phyloP scores from a whole-genome alignment of 345 rosid species.

The Eucalyptus tenuipes region DNA sequence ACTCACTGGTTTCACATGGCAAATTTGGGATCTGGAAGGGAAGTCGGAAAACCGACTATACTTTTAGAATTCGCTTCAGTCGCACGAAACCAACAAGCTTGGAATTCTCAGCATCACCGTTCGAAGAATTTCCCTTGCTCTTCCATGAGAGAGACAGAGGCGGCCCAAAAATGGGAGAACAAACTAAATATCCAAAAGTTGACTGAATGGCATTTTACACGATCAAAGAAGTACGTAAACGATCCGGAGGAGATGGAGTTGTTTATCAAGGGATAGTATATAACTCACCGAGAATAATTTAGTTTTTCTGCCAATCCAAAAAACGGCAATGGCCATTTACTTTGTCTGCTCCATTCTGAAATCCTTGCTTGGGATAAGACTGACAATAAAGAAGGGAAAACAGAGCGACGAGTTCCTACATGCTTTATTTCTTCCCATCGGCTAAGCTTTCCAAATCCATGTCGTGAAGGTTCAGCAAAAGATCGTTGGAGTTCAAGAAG shows the following conservation, averaged over 20 bases:
- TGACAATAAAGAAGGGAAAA: not conserved
- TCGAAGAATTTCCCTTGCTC: not conserved
- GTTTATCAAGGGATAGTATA: not conserved
- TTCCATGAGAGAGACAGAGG: not conserved
- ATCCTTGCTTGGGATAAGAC: not conserved
- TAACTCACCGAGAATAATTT: not conserved
- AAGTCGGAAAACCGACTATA: not conserved
- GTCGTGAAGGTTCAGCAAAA: slow-evolving; percentile 72
- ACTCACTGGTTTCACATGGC: not conserved
- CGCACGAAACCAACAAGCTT: not conserved
- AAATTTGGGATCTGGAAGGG: not conserved
- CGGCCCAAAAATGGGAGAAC: not conserved
- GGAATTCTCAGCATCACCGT: not conserved
- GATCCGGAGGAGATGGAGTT: not conserved
- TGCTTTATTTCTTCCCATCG: slow-evolving; percentile 8
- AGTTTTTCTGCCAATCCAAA: not conserved
- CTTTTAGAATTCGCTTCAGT: not conserved
- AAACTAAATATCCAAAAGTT: not conserved
- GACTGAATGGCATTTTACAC: not conserved
- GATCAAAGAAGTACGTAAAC: not conserved
- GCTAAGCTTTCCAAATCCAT: slow-evolving; percentile 28
- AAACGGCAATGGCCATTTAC: not conserved
- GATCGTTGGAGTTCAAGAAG: slow-evolving; percentile 57
- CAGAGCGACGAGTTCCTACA: not conserved
- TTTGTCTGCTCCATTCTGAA: not conserved